Conservation (phyloP, 2,329 filamentous ascomycete genomes). For the Microcyclosporella mali region DNA sequence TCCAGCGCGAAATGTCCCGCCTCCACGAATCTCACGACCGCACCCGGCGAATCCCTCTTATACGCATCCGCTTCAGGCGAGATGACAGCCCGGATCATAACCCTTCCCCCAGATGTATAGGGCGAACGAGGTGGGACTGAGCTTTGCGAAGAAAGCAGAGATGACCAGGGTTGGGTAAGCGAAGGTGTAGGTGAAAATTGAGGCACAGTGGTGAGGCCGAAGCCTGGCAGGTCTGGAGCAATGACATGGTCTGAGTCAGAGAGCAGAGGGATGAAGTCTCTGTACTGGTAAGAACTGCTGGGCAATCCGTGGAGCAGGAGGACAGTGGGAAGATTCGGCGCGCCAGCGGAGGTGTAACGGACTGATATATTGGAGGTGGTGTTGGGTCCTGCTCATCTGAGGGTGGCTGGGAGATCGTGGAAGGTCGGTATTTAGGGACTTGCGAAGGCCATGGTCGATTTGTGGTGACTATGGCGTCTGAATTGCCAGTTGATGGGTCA, state of each 20-base stretch:
- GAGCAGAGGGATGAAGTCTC: conserved; percentile 42
- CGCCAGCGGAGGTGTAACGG: conserved; percentile 21
- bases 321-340: conserved; percentile 30
- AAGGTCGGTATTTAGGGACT: conserved; percentile 13
- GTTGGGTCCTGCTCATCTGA: conserved; percentile 4
- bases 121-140: conserved; percentile 45
- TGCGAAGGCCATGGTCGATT: conserved; percentile 4
- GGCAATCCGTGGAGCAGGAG: conserved; percentile 46
- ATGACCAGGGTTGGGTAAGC: conserved; percentile 45
- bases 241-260: conserved; percentile 41
- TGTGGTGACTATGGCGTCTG: too few species aligned
- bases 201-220: conserved; percentile 49
- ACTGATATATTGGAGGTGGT: conserved; percentile 13
- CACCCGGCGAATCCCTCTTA: conserved; percentile 43
- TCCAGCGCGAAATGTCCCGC: conserved; percentile 52
- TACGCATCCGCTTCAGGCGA: conserved; percentile 50
- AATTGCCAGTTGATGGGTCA: too few species aligned
- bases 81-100: conserved; percentile 49
- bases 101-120: conserved; percentile 58
- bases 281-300: conserved; percentile 42
- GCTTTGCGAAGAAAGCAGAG: conserved; percentile 43
- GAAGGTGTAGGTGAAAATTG: conserved; percentile 50
- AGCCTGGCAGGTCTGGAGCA: conserved; percentile 56
- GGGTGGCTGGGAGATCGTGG: conserved; percentile 9
- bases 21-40: conserved; percentile 48